Evolutionary conservation across 164 flowering plant species (phyloP).

Genomic region (Protea cynaroides): DNA sequence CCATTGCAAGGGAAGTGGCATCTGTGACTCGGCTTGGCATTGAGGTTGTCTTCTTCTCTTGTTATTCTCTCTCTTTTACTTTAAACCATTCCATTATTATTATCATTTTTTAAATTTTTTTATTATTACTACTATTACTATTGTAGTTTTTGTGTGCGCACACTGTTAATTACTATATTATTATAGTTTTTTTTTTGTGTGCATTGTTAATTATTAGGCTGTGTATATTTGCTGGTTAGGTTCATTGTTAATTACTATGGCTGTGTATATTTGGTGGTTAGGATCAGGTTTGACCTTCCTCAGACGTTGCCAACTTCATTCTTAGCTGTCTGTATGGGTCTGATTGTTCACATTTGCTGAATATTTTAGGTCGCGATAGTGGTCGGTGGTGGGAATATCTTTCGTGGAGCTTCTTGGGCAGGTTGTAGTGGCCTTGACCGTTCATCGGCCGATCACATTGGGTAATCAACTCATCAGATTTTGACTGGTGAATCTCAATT

Average conservation of each 20-base stretch:
- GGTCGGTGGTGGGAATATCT: slow-evolving; percentile 97
- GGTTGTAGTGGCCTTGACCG: slow-evolving; percentile 96
- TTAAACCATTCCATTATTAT: too few relatives aligned
- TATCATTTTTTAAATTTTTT: too few relatives aligned
- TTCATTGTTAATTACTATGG: background rate
- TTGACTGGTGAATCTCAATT: background rate
- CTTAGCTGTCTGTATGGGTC: background rate
- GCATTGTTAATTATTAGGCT: too few relatives aligned
- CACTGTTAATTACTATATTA: too few relatives aligned
- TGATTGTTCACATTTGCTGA: background rate
- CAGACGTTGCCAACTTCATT: background rate
- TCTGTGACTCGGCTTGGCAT: slow-evolving; percentile 86
- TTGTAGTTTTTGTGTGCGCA: too few relatives aligned
- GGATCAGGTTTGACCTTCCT: background rate
- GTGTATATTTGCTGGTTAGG: too few relatives aligned
- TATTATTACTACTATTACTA: too few relatives aligned
- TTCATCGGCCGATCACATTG: slow-evolving; percentile 97
- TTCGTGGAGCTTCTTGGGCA: slow-evolving; percentile 95
- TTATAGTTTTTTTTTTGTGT: too few relatives aligned
- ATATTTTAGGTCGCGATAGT: slow-evolving; percentile 86
- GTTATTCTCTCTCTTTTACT: background rate
- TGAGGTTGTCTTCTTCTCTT: slow-evolving; percentile 39
- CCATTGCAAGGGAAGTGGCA: slow-evolving; percentile 97
- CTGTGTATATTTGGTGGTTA: background rate
- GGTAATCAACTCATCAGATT: slow-evolving; percentile 36